Percentiles rank a stretch among this genome's conserved stretches.
phyloP scores from a whole-genome alignment of 805 yeast species.

The Cephaloascus albidus region DNA sequence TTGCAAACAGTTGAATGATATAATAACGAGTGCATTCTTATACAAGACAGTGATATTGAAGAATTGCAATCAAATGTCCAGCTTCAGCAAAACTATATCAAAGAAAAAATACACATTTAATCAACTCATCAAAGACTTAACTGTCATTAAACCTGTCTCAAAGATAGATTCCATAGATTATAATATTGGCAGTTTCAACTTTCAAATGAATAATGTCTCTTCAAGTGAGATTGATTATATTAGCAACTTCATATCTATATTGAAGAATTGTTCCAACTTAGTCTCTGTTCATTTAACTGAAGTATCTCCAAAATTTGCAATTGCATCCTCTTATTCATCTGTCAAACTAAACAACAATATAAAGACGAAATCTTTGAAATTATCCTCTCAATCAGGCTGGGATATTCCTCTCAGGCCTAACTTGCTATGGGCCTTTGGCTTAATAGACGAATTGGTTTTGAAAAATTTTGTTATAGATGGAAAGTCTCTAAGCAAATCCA shows the following conservation, averaged over 20 bases:
- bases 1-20: slow-evolving; percentile 24
- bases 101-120: slow-evolving; percentile 17
- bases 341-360: slow-evolving; percentile 7
- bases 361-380: slow-evolving; percentile 18
- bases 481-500: slow-evolving; percentile 16
- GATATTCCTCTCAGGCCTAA: slow-evolving; percentile 41
- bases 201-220: slow-evolving; percentile 24
- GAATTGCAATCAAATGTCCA: slow-evolving; percentile 6
- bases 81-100: slow-evolving; percentile 25
- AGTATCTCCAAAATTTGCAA: slow-evolving; percentile 41
- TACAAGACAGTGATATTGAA: slow-evolving; percentile 22
- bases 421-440: slow-evolving; percentile 34
- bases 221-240: slow-evolving; percentile 13
- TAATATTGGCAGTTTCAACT: slow-evolving; percentile 12
- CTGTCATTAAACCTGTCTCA: slow-evolving; percentile 4
- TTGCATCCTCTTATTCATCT: slow-evolving; percentile 18
- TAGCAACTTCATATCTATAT: slow-evolving; percentile 15
- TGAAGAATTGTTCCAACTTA: slow-evolving; percentile 38
- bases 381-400: slow-evolving; percentile 40
- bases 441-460: slow-evolving; percentile 32
- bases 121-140: slow-evolving; percentile 11
- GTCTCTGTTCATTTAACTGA: slow-evolving; percentile 28
- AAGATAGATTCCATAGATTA: slow-evolving; percentile 8
- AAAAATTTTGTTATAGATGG: slow-evolving; percentile 41
- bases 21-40: slow-evolving; percentile 25